Conservation (phyloP, 2,329 filamentous ascomycete genomes). For the Taxawa tesnikishii region DNA sequence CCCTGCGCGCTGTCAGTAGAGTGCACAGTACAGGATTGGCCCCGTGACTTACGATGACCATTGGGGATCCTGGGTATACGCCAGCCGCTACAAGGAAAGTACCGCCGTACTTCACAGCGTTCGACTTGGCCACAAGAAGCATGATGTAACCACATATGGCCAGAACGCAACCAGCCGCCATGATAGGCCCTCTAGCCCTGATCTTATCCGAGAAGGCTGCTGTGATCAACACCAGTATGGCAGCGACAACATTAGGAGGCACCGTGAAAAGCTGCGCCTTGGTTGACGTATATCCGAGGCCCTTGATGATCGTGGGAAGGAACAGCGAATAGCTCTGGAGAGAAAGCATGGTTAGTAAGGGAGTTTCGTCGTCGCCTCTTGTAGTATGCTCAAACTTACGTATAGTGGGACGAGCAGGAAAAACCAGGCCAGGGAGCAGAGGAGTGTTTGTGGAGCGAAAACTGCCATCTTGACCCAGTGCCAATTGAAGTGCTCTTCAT, state of each 20-base stretch:
- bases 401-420: no score
- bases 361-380: no score
- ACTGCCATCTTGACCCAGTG: conserved; percentile 12
- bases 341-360: conserved; percentile 12
- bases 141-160: conserved; percentile 24
- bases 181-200: conserved; percentile 20
- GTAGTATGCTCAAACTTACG: no score
- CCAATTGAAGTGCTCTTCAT: conserved; percentile 12
- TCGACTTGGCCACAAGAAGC: conserved; percentile 18
- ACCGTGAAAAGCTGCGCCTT: conserved; percentile 25
- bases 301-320: conserved; percentile 31
- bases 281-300: conserved; percentile 28
- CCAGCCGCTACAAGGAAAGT: conserved; percentile 23
- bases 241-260: conserved; percentile 23
- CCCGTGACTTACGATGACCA: no score
- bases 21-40: no score
- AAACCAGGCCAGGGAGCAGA: conserved; percentile 11
- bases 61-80: conserved; percentile 19
- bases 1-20: no score
- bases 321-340: conserved; percentile 35
- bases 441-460: conserved; percentile 13
- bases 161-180: conserved; percentile 18
- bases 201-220: conserved; percentile 21
- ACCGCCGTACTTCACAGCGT: conserved; percentile 22
- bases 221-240: conserved; percentile 20